phyloP scores from a whole-genome alignment of 2,329 filamentous ascomycete species.

The Calonectria crousiana region DNA sequence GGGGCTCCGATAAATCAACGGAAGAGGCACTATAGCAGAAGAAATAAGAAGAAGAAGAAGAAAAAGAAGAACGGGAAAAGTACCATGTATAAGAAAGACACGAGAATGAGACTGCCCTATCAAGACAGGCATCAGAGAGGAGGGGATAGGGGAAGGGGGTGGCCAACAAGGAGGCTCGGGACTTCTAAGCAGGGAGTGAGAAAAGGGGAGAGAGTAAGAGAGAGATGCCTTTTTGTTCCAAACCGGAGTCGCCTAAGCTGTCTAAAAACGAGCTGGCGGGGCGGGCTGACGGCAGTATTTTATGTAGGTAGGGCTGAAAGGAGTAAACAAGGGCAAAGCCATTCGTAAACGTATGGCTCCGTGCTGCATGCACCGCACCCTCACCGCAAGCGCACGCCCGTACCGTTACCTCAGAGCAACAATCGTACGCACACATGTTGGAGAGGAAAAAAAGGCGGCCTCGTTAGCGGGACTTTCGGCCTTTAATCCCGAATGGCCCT shows the following conservation, averaged over 20 bases:
- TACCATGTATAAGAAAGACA: background rate
- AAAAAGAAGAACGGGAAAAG: background rate
- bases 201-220: background rate
- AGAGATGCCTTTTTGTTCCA: background rate
- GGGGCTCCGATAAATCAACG: background rate
- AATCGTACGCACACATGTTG: background rate
- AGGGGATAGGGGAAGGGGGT: background rate
- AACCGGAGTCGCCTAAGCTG: conserved; percentile 2
- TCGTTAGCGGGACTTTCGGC: conserved; percentile 37
- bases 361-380: conserved; percentile 24
- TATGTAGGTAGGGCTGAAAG: conserved; percentile 42
- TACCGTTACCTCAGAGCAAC: conserved; percentile 10
- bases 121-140: background rate
- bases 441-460: conserved; percentile 6
- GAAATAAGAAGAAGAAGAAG: background rate
- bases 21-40: background rate
- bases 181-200: background rate
- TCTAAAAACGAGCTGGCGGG: conserved; percentile 9
- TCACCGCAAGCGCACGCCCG: conserved; percentile 14
- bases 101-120: background rate
- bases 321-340: conserved; percentile 23
- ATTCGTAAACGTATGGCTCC: conserved; percentile 3
- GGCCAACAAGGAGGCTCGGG: conserved; percentile 1
- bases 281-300: conserved; percentile 17
- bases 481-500: conserved; percentile 35